Percentiles rank a stretch among this genome's conserved stretches.
Evolutionary conservation across 2,329 filamentous ascomycete genomes (phyloP).

Genomic region (Alternaria sp.): DNA sequence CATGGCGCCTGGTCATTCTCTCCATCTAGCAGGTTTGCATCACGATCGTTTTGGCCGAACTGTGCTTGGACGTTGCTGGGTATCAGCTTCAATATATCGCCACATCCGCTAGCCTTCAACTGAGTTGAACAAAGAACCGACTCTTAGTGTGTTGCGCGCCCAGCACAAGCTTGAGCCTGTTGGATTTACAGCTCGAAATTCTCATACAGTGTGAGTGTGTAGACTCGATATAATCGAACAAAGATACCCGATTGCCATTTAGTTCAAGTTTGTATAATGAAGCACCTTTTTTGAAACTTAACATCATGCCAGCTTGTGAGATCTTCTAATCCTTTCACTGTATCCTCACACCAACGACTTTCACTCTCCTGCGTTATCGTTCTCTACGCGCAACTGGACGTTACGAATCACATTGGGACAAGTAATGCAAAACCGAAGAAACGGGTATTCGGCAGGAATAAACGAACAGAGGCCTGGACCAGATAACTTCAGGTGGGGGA

Average conservation of each 20-base stretch:
- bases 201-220: not conserved
- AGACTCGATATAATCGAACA: not conserved
- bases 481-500: not conserved
- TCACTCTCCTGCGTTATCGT: too few relatives aligned
- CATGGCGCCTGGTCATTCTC: not conserved
- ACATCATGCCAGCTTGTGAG: not conserved
- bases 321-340: not conserved
- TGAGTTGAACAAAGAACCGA: not conserved
- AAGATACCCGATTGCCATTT: not conserved
- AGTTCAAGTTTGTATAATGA: not conserved
- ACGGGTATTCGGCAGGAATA: not conserved
- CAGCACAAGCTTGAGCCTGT: not conserved
- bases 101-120: not conserved
- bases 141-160: not conserved
- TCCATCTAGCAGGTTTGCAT: not conserved
- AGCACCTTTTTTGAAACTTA: not conserved
- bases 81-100: not conserved
- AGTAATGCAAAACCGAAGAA: not conserved
- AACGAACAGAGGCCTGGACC: not conserved
- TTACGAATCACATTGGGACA: not conserved
- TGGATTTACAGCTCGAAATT: not conserved
- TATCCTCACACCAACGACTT: too few relatives aligned
- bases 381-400: too few relatives aligned
- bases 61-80: not conserved
- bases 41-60: not conserved